Evolutionary conservation across 2,329 filamentous ascomycete species (phyloP).

Genomic region (Paracamarosporium sp.): DNA sequence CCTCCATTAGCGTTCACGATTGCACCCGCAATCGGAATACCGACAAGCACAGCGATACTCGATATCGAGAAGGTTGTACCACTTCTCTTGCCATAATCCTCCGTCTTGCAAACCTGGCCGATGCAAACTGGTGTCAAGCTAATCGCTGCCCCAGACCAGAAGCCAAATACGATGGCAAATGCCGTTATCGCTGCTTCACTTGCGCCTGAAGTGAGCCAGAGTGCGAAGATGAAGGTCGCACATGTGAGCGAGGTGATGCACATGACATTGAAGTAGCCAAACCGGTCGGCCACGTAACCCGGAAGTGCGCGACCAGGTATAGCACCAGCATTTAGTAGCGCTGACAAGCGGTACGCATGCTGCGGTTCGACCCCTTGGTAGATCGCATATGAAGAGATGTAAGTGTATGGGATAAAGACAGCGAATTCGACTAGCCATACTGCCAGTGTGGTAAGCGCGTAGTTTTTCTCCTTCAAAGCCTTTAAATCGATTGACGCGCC

Average conservation of each 20-base stretch:
- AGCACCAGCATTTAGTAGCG: conserved; percentile 58
- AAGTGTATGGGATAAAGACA: conserved; percentile 67
- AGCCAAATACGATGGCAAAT: conserved; percentile 71
- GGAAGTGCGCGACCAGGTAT: conserved; percentile 62
- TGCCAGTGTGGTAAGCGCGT: conserved; percentile 27
- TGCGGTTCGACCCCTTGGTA: conserved; percentile 17
- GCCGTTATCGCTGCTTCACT: conserved; percentile 65
- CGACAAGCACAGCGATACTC: conserved; percentile 69
- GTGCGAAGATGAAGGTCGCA: conserved; percentile 55
- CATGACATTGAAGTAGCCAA: conserved; percentile 63
- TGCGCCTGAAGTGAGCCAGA: conserved; percentile 59
- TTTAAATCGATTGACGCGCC: conserved; percentile 45
- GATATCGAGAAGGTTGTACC: conserved; percentile 68
- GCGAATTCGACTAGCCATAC: conserved; percentile 61
- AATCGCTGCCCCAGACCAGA: conserved; percentile 71
- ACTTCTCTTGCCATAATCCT: conserved; percentile 71
- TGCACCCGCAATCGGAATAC: conserved; percentile 69
- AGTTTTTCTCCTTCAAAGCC: conserved; percentile 27
- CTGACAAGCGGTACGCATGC: conserved; percentile 37
- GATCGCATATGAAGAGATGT: conserved; percentile 56
- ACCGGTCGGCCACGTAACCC: conserved; percentile 59
- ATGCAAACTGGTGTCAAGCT: conserved; percentile 68
- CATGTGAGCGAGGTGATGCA: conserved; percentile 53
- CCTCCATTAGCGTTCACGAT: conserved; percentile 24
- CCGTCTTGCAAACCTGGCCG: conserved; percentile 72